A percentile compares a stretch with the other conserved stretches of the same genome.
phyloP scores from a whole-genome alignment of 2,329 filamentous ascomycete species.

The Colletotrichum sp. region DNA sequence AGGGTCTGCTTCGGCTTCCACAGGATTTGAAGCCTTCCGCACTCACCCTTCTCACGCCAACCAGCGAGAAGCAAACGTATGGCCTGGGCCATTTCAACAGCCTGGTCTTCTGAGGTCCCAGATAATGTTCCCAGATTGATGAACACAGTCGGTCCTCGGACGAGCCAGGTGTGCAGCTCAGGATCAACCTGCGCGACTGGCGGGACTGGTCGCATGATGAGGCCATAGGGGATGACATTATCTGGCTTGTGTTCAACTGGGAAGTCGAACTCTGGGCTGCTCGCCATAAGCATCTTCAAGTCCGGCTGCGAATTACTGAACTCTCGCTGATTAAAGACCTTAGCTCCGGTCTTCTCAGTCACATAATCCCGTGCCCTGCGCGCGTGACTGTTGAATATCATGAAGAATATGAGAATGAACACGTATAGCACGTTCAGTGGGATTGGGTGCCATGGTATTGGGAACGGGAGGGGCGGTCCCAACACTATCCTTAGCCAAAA shows the following conservation, averaged over 20 bases:
- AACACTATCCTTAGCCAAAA: background rate
- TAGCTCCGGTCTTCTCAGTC: background rate
- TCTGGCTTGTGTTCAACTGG: constrained; percentile 37
- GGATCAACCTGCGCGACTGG: constrained; percentile 40
- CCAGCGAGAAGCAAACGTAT: constrained; percentile 36
- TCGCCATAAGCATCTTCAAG: constrained; percentile 28
- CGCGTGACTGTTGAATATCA: background rate
- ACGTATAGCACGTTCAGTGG: background rate
- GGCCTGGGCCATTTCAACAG: constrained; percentile 40
- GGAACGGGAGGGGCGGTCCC: background rate
- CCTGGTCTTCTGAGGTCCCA: constrained; percentile 33
- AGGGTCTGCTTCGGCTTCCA: constrained; percentile 34
- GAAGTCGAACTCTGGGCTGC: constrained; percentile 40
- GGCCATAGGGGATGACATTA: constrained; percentile 50
- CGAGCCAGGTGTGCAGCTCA: constrained; percentile 47
- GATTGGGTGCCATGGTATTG: background rate
- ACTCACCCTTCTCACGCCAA: background rate
- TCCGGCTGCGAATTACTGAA: background rate
- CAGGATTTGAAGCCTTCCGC: constrained; percentile 28
- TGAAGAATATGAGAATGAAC: background rate
- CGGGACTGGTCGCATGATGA: constrained; percentile 42
- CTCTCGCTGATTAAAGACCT: background rate
- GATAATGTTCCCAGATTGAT: constrained; percentile 52
- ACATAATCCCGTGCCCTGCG: background rate
- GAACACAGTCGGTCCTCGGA: constrained; percentile 45